Percentiles rank a stretch among this genome's conserved stretches.
phyloP scores from a whole-genome alignment of 345 rosid species.

The Pistacia integerrima region DNA sequence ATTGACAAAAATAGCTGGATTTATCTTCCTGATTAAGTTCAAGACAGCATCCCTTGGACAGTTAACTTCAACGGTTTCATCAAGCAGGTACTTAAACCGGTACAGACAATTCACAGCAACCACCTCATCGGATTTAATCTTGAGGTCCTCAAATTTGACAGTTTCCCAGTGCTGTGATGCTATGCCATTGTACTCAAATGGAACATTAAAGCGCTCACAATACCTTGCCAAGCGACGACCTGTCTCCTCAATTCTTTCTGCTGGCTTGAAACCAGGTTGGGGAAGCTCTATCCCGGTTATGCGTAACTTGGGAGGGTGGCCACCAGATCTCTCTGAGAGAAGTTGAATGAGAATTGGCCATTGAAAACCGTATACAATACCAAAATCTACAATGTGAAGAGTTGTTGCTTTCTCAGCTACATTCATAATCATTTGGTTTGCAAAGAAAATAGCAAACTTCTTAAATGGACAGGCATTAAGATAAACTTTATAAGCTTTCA shows the following conservation, averaged over 20 bases:
- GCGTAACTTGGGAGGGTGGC: slow-evolving; percentile 61
- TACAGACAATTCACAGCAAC: slow-evolving; percentile 58
- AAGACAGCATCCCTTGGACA: slow-evolving; percentile 65
- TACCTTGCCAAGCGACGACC: slow-evolving; percentile 66
- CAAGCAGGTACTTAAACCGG: slow-evolving; percentile 54
- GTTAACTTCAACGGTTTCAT: slow-evolving; percentile 60
- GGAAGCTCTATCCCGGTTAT: slow-evolving; percentile 91
- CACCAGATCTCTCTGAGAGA: slow-evolving; percentile 41
- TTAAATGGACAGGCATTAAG: slow-evolving; percentile 60
- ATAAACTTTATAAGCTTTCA: slow-evolving; percentile 57
- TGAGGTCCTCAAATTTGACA: slow-evolving; percentile 62
- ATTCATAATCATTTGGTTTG: slow-evolving; percentile 48
- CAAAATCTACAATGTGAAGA: slow-evolving; percentile 87
- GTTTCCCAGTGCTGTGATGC: slow-evolving; percentile 72
- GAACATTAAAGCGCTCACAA: slow-evolving; percentile 71
- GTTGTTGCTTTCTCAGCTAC: slow-evolving; percentile 52
- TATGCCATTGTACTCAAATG: slow-evolving; percentile 69
- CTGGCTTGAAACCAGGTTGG: slow-evolving; percentile 67
- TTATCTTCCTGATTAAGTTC: slow-evolving; percentile 56
- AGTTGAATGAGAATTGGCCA: slow-evolving; percentile 82
- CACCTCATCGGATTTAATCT: slow-evolving; percentile 54
- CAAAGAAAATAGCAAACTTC: slow-evolving; percentile 58
- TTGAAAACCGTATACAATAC: slow-evolving; percentile 81
- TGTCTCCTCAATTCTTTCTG: slow-evolving; percentile 67
- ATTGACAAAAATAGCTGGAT: slow-evolving; percentile 59